phyloP scores from a whole-genome alignment of 1,284 basidiomycete species.

The Sporisorium reilianum region DNA sequence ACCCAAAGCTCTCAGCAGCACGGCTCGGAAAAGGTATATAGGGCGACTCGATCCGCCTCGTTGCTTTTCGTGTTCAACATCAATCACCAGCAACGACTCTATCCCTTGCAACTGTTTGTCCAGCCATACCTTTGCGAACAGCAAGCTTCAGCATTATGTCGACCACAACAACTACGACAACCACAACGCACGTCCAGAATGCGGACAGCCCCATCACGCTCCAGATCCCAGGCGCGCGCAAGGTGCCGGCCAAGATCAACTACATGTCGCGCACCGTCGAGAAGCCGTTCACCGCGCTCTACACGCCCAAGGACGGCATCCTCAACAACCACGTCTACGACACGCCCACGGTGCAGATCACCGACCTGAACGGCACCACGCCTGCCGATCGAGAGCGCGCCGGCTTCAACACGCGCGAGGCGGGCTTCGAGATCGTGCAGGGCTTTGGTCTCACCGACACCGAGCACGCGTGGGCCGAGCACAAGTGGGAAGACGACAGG shows the following conservation, averaged over 20 bases:
- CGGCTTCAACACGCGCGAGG: slow-evolving; percentile 48
- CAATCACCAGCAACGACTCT: background rate
- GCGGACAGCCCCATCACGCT: slow-evolving; percentile 20
- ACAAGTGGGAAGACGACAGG: slow-evolving; percentile 46
- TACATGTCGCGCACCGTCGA: slow-evolving; percentile 52
- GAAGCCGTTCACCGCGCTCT: slow-evolving; percentile 46
- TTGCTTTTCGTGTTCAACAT: no score
- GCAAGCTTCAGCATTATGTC: slow-evolving; percentile 10
- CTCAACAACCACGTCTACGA: slow-evolving; percentile 48
- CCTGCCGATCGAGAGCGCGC: slow-evolving; percentile 21
- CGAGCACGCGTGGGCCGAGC: slow-evolving; percentile 38
- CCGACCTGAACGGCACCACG: slow-evolving; percentile 45
- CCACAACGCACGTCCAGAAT: slow-evolving; percentile 12
- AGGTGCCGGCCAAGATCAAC: slow-evolving; percentile 50
- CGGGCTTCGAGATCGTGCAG: slow-evolving; percentile 56
- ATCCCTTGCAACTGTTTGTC: background rate
- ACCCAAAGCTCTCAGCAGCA: no score
- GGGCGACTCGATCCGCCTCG: background rate
- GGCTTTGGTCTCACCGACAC: slow-evolving; percentile 45
- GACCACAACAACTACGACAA: slow-evolving; percentile 28
- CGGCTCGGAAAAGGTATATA: background rate
- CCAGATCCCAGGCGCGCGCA: slow-evolving; percentile 34
- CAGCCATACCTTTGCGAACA: background rate
- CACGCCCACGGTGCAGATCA: slow-evolving; percentile 39
- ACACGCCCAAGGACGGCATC: slow-evolving; percentile 34